Evolutionary conservation across 805 yeast species (phyloP).

Genomic region (Yueomyces sinensis): DNA sequence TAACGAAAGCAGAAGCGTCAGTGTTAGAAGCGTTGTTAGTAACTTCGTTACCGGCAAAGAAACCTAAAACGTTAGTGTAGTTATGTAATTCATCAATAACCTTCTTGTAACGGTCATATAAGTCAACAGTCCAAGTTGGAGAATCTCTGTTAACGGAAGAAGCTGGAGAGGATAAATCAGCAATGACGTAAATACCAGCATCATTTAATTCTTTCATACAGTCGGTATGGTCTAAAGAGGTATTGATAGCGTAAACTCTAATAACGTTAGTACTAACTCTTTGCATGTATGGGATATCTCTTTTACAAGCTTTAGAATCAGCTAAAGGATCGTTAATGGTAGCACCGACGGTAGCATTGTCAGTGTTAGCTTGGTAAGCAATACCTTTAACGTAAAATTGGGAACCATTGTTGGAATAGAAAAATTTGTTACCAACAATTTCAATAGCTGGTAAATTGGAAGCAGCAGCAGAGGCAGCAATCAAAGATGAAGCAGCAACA

Average conservation of each 20-base stretch:
- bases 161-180: slow-evolving; percentile 62
- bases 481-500: slow-evolving; percentile 18
- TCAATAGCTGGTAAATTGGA: slow-evolving; percentile 51
- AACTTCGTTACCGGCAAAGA: slow-evolving; percentile 82
- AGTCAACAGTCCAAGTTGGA: slow-evolving; percentile 53
- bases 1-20: slow-evolving; percentile 67
- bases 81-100: slow-evolving; percentile 58
- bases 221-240: slow-evolving; percentile 46
- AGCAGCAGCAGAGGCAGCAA: slow-evolving; percentile 23
- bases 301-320: slow-evolving; percentile 42
- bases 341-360: slow-evolving; percentile 31
- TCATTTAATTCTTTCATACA: slow-evolving; percentile 57
- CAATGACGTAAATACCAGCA: slow-evolving; percentile 71
- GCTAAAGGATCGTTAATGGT: slow-evolving; percentile 61
- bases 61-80: slow-evolving; percentile 65
- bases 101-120: slow-evolving; percentile 52
- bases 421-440: slow-evolving; percentile 66
- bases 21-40: slow-evolving; percentile 54
- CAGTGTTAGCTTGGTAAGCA: slow-evolving; percentile 65
- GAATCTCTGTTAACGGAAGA: slow-evolving; percentile 44
- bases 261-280: slow-evolving; percentile 53
- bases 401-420: slow-evolving; percentile 63
- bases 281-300: slow-evolving; percentile 63
- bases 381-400: slow-evolving; percentile 69
- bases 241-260: slow-evolving; percentile 65